Conservation (phyloP, 371 early-diverging fungal genomes). For the Mucor piriformis region DNA sequence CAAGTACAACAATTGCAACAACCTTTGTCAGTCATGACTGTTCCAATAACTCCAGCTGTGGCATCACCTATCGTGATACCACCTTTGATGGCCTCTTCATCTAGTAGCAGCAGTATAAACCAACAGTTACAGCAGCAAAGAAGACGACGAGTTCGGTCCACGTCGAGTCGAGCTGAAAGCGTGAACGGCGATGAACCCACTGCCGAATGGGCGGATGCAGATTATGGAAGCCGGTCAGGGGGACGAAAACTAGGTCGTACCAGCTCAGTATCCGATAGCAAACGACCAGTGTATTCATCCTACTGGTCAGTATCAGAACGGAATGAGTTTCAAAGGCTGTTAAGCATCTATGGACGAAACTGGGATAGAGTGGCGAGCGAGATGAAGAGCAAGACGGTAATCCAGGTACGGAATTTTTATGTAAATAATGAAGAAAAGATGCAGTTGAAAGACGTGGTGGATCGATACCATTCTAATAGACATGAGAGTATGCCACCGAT, state of each 20-base stretch:
- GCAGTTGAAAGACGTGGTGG: conserved; percentile 55
- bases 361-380: conserved; percentile 78
- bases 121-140: conserved; percentile 13
- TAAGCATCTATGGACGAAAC: conserved; percentile 70
- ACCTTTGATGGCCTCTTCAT: neutral
- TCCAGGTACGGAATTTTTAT: conserved; percentile 86
- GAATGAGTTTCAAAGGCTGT: conserved; percentile 65
- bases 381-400: conserved; percentile 78
- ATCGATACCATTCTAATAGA: conserved; percentile 34
- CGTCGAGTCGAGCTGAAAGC: conserved; percentile 30
- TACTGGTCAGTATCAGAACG: conserved; percentile 89
- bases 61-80: neutral
- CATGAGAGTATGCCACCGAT: neutral
- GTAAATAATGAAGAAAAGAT: conserved; percentile 72
- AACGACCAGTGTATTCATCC: conserved; percentile 67
- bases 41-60: neutral
- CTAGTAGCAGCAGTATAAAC: neutral
- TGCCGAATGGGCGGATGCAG: conserved; percentile 32
- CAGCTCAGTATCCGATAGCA: conserved; percentile 29
- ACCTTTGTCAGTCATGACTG: neutral
- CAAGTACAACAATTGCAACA: neutral
- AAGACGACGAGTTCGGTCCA: conserved; percentile 30
- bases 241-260: conserved; percentile 38
- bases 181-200: conserved; percentile 14
- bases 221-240: conserved; percentile 8